Evolutionary conservation across 331 rosid genomes (phyloP), one percentile per base, ranked within the genome.

Genomic region (Malus hybrid): DNA sequence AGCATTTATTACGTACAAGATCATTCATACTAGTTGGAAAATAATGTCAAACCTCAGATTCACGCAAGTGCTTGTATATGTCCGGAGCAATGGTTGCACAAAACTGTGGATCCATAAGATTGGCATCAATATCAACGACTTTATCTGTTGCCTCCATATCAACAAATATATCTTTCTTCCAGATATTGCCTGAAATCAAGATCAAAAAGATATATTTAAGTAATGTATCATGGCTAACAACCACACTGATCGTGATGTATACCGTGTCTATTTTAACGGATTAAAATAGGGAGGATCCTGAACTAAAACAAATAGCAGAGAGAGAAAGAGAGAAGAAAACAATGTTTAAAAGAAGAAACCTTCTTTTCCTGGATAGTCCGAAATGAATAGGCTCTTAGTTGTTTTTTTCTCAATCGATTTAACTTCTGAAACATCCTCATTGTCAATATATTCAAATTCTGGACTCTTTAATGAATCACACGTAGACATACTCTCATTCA

Each of bases 71-170:
- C 83, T 92, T 80, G 93, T 90, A 94, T 78, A 94, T 90, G 60
- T 92, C 98, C 86, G 95, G 81, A 84, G 96, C 93, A 82, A 86
- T 83, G 61, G 95, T 70, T 48, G 97, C 90, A 85, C 93, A 91
- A n/a, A 87, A 85, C 81, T 90, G 96, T 0, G 96, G 93, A 76
- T 90, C 96, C 76, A 60, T 68, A 81, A 74, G 79, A 82, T 88
- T 79, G 26, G 78, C 75, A 84, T 94, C 93, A 1, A 94, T 81
- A 77, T 86, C 77, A 28, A 82, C 79, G 72, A 85, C 33, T 63
- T 79, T 71, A 26, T 84, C 86, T 58, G 68, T 85, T n/a, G 74
- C 85, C 65, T 86, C 95, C 78, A 85, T 70, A 48, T 84, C 82
- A n/a, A 79, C 77, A 66, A 82, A 83, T 73, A 85, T 75, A 30